Evolutionary conservation across 1,139 yeast species (phyloP), one percentile per base, ranked within the genome.

Genomic region (Debaryomyces coudertii): DNA sequence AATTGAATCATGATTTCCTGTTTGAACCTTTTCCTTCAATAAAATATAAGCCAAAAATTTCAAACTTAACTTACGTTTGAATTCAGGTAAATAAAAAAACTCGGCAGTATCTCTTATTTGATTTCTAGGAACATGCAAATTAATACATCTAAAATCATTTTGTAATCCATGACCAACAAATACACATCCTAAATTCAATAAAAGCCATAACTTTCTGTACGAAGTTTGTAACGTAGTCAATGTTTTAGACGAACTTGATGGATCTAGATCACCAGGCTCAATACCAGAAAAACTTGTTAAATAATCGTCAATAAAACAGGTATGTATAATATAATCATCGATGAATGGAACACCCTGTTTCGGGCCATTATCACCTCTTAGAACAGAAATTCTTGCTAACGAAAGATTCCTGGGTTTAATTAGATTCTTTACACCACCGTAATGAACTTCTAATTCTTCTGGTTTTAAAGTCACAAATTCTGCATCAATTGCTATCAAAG

Each of bases 151-250:
- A 73, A 95, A 95, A 69, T 95, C 99, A 55, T 90, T 90, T 43
- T 80, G 77, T 48, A 95, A 73, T 1, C 98, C 97, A 68, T 95
- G 99, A 0, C 99, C 99, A 35, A 95, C 90, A 68, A 95, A 93
- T 0, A 87, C 79, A 60, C 96, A 92, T 0, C 98, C 98, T 48
- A 90, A 62, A 60, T 92, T 93, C 47, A 93, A 71, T 45, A 95
- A 71, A 20, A 93, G 69, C 98, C 99, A 93, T 36, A 95, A 75
- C 56, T 89, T 82, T 51, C 97, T 76, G 63, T 92, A 93, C 1
- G 96, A 89, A 0, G 92, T 85, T 58, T 89, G 95, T 45, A 87
- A 72, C 0, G 90, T 82, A 1, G 92, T 97, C 40, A 95, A 72
- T 5, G 87, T 78, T 57, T 85, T 85, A 6, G 69, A 65, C n/a